Evolutionary conservation across 495 filamentous ascomycete genomes (phyloP), one percentile per base, ranked within the genome.

Genomic region (Podospora pseudoanserina): DNA sequence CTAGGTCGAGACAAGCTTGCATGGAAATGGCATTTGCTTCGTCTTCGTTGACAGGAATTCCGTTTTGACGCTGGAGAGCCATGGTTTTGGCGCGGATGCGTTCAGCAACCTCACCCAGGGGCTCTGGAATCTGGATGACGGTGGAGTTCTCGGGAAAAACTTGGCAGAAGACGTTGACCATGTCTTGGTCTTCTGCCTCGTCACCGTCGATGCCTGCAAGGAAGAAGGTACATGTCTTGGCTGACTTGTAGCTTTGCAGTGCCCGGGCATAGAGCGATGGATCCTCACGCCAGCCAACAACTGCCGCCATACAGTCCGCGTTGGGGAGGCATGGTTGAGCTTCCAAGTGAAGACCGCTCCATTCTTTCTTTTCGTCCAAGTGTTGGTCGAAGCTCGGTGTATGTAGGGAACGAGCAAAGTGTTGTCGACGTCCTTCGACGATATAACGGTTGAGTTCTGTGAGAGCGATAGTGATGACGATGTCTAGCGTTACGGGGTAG

Each of bases 201-300:
- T 68, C 67, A 23, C 67, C 67, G n/a, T 68, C 67, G 4, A 68
- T 68, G 5, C 67, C 67, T 5, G 67, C 67, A 20, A 68, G 32
- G 18, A 68, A 23, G 19, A 68, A 68, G 0, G 44, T 30, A 13
- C 67, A 68, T 53, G 67, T 32, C 6, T 16, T 27, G 3, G 67
- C 62, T 18, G 55, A 60, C 28, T 68, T 68, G 67, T 68, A 68
- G 6, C 67, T 68, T 20, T 68, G 61, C 11, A 68, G 63, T 5
- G 67, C 67, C 20, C 67, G 54, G 13, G n/a, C 19, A 27, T 68
- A 68, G 30, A 68, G 56, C 2, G 56, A 6, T 2, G 67, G 67
- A 7, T 65, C 67, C 20, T 68, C 67, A 3, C 67, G 54, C 67
- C 67, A 68, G 27, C 67, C 67, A 3, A 68, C 67, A 16, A 68